Base-by-base conservation (phyloP, 2,329 filamentous ascomycete species). In the Xylariaceae sp. region DNA sequence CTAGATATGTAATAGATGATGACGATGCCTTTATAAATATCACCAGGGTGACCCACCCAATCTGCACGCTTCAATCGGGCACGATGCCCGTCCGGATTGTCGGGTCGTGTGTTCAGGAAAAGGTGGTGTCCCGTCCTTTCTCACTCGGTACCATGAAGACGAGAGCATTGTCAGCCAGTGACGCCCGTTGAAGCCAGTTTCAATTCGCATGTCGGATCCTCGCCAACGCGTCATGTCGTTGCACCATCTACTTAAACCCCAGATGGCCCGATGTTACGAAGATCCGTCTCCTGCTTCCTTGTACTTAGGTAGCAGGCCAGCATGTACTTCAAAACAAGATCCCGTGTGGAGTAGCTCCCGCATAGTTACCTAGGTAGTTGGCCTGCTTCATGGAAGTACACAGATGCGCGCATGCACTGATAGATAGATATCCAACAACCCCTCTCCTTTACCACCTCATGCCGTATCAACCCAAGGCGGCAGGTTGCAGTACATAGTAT, bases 51-150 rank as follows among this genome's bases (percentile, higher is more conserved):
- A 34, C 32, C 32, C 32, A 7, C 30, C 41, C 21, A 39, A 29
- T 36, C n/a, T 49, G 16, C 40, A 42, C 39, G 26, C 44, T 5
- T 16, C 30, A 37, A 13, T 42, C 39, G 29, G 10, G 37, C 18
- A 39, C 37, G 30, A 30, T 42, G 32, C 47, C 47, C 47, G 48
- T n/a, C 50, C 51, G 48, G 36, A 44, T 30, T 57, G 54, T 51
- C 51, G 51, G 54, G 54, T 57, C 54, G 53, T 45, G 16, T 21
- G 51, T 30, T 45, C 30, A 47, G n/a, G 42, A 21, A 12, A 13
- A 15, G n/a, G 32, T 39, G 32, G 42, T 26, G 1, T 37, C 16
- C 36, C 47, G 34, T 21, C 12, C 32, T 39, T 10, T 29, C 30
- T 37, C 36, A 16, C 10, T 18, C 15, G n/a, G 36, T 39, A 34